phyloP scores from a whole-genome alignment of 495 filamentous ascomycete genomes.

The Talaromyces adpressus region DNA sequence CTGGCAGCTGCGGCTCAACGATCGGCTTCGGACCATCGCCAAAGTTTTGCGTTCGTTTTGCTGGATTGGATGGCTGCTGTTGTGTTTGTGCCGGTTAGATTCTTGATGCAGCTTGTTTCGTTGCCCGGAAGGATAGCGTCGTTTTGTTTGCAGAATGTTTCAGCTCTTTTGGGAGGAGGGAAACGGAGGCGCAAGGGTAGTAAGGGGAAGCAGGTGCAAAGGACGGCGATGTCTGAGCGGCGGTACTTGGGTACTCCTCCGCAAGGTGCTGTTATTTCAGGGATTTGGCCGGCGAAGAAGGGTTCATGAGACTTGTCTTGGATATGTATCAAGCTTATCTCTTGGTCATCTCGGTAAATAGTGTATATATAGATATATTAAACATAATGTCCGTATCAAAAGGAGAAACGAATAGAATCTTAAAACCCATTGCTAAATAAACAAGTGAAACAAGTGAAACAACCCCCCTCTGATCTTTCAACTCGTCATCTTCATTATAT shows the following conservation, averaged over 20 bases:
- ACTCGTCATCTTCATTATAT: neutral
- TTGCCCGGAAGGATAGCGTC: constrained; percentile 16
- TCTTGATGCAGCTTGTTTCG: neutral
- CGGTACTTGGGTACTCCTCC: neutral
- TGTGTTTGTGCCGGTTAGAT: constrained; percentile 6
- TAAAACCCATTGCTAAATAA: neutral
- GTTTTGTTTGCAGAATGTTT: constrained; percentile 12
- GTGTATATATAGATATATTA: constrained; percentile 3
- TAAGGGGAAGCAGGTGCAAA: constrained; percentile 5
- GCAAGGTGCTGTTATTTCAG: neutral
- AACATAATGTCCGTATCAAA: constrained; percentile 1
- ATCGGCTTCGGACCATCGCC: constrained; percentile 13
- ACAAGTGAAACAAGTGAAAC: neutral
- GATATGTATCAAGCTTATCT: neutral
- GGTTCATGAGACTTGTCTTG: neutral
- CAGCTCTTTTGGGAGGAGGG: neutral
- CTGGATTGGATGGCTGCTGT: constrained; percentile 7
- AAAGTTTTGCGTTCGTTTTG: constrained; percentile 5
- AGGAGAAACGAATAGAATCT: neutral
- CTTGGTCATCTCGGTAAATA: neutral
- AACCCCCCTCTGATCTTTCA: neutral
- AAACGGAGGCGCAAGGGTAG: neutral
- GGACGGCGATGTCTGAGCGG: neutral
- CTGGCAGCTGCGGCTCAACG: constrained; percentile 70
- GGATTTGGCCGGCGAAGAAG: neutral